Conservation (phyloP, 2,329 filamentous ascomycete genomes). For the Dactylella cylindrospora region DNA sequence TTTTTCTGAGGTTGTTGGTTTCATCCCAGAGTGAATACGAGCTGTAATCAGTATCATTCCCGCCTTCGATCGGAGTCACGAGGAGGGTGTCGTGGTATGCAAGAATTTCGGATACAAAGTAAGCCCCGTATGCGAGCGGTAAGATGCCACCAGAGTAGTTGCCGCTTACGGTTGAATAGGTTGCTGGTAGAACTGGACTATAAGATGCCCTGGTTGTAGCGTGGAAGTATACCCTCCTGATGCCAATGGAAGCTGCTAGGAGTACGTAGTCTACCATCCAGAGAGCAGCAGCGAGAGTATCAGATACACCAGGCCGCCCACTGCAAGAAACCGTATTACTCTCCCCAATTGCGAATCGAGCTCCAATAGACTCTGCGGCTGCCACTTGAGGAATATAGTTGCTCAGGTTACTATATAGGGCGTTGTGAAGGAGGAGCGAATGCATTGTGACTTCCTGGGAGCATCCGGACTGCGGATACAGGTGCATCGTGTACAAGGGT, state of each 20-base stretch:
- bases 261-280: slow-evolving; percentile 49
- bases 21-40: slow-evolving; percentile 37
- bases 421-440: slow-evolving; percentile 18
- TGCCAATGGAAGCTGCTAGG: slow-evolving; percentile 46
- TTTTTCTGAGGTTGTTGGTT: slow-evolving; percentile 18
- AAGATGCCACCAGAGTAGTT: slow-evolving; percentile 18
- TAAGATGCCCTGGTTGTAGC: slow-evolving; percentile 47
- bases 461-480: slow-evolving; percentile 35
- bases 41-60: slow-evolving; percentile 26
- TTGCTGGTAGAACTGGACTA: slow-evolving; percentile 15
- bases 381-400: slow-evolving; percentile 25
- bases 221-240: slow-evolving; percentile 47
- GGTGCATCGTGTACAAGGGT: slow-evolving; percentile 28
- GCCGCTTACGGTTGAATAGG: neutral
- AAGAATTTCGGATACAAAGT: slow-evolving; percentile 31
- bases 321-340: slow-evolving; percentile 50
- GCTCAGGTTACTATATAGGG: slow-evolving; percentile 8
- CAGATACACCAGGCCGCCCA: slow-evolving; percentile 47
- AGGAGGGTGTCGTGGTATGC: slow-evolving; percentile 21
- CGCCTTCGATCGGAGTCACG: slow-evolving; percentile 11
- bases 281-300: slow-evolving; percentile 48
- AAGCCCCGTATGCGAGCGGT: slow-evolving; percentile 32
- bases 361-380: slow-evolving; percentile 23
- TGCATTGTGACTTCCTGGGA: slow-evolving; percentile 6
- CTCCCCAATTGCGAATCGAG: slow-evolving; percentile 48